These are phyloP conservation scores for Fomitopsis pinicola DNA, from an alignment of 1,284 basidiomycete genomes.

Conservation along the genomic window DNA sequence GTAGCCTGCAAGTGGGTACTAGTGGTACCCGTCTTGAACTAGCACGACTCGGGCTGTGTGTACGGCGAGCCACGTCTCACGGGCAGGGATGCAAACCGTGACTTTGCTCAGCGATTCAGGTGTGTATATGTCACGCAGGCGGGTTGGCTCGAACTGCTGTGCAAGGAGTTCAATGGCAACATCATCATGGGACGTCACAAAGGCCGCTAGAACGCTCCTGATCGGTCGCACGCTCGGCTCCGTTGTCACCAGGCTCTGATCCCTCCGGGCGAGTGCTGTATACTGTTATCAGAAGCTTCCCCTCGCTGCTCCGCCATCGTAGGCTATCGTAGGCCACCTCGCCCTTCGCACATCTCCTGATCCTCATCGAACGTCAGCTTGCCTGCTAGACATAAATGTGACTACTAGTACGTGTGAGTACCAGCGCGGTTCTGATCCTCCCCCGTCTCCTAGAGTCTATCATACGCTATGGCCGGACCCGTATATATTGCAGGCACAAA, in stretches of 20 bases:
- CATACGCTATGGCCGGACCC: neutral
- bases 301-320: neutral
- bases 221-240: neutral
- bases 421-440: neutral
- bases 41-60: too few relatives aligned
- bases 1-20: too few relatives aligned
- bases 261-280: neutral
- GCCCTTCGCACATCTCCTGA: neutral
- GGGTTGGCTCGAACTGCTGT: too few relatives aligned
- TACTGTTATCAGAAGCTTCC: neutral
- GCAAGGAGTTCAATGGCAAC: too few relatives aligned
- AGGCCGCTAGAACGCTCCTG: neutral
- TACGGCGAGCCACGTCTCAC: too few relatives aligned
- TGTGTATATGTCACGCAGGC: too few relatives aligned
- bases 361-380: neutral
- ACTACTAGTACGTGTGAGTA: neutral
- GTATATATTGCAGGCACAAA: neutral
- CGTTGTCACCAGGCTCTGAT: neutral
- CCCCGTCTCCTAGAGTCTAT: neutral
- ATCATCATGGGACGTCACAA: neutral
- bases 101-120: too few relatives aligned
- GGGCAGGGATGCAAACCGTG: too few relatives aligned
- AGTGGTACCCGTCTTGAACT: too few relatives aligned
- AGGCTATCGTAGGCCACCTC: too few relatives aligned
- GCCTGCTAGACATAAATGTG: neutral